Conservation (phyloP, 1,284 basidiomycete species). For the Cryptococcus sp. region DNA sequence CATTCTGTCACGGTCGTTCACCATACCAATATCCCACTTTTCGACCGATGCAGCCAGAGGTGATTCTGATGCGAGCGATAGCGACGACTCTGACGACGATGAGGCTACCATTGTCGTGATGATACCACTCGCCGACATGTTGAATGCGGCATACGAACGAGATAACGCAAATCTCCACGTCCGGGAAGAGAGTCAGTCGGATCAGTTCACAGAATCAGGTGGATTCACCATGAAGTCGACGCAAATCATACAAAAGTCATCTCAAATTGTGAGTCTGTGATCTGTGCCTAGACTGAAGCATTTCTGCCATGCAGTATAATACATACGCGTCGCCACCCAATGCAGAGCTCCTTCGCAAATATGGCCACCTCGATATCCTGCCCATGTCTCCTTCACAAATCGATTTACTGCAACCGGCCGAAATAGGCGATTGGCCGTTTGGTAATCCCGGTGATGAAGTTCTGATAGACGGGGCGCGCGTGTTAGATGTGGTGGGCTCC, state of each 20-base stretch:
- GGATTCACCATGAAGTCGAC: conserved; percentile 20
- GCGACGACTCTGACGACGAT: conserved; percentile 59
- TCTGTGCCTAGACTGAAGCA: not conserved
- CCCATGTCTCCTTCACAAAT: conserved; percentile 55
- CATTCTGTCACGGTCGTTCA: conserved; percentile 74
- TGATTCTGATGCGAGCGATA: conserved; percentile 26
- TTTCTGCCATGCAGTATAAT: conserved; percentile 68
- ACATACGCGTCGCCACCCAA: conserved; percentile 96
- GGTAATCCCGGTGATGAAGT: conserved; percentile 87
- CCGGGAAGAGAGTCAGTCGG: conserved; percentile 18
- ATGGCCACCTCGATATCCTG: conserved; percentile 87
- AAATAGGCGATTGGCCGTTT: conserved; percentile 33
- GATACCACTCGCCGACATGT: conserved; percentile 96
- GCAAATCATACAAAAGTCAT: conserved; percentile 65
- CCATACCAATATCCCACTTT: conserved; percentile 32
- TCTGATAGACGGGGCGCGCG: conserved; percentile 77
- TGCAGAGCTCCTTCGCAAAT: conserved; percentile 87
- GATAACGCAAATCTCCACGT: conserved; percentile 64
- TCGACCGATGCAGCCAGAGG: conserved; percentile 2
- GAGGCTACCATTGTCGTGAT: conserved; percentile 77
- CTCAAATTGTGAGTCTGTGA: conserved; percentile 74
- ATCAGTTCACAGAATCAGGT: not conserved
- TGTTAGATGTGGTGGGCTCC: conserved; percentile 60
- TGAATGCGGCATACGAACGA: conserved; percentile 81
- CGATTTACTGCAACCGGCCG: conserved; percentile 16